Conservation (phyloP, 140 eudicot species). For the Anethum foeniculum region DNA sequence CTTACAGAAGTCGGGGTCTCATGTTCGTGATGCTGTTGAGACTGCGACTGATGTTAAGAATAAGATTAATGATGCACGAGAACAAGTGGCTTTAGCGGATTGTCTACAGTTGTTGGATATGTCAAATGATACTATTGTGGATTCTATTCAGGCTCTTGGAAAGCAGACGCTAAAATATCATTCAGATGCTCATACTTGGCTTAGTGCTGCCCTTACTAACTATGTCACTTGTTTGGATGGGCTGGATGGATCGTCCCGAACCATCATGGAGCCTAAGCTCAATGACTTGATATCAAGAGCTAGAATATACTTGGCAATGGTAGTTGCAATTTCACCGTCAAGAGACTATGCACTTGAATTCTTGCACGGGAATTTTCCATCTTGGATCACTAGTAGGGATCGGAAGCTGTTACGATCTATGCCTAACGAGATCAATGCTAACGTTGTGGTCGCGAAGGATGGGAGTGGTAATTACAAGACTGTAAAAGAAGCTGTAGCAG, state of each 20-base stretch:
- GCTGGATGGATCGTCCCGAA: slow-evolving; percentile 8
- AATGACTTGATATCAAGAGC: slow-evolving; percentile 27
- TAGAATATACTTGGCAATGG: slow-evolving; percentile 24
- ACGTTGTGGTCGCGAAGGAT: slow-evolving; percentile 36
- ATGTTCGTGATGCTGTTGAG: neutral
- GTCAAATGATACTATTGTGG: slow-evolving; percentile 17
- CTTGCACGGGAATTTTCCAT: slow-evolving; percentile 15
- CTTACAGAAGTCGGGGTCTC: neutral
- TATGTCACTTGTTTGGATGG: slow-evolving; percentile 36
- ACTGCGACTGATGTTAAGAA: neutral
- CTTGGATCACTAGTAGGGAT: slow-evolving; percentile 29
- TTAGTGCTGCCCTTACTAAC: slow-evolving; percentile 35
- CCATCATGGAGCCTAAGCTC: slow-evolving; percentile 19
- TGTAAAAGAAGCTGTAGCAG: slow-evolving; percentile 28
- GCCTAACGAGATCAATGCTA: slow-evolving; percentile 20
- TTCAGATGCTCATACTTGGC: slow-evolving; percentile 29
- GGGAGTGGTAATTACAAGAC: slow-evolving; percentile 41
- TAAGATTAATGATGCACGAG: slow-evolving; percentile 17
- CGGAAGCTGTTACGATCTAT: slow-evolving; percentile 22
- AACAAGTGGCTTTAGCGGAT: slow-evolving; percentile 22
- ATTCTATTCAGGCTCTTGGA: slow-evolving; percentile 19
- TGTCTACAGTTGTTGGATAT: slow-evolving; percentile 32
- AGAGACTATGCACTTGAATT: slow-evolving; percentile 2
- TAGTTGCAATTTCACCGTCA: slow-evolving; percentile 16
- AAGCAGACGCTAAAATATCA: slow-evolving; percentile 1